These are phyloP conservation scores for Capsella rubella DNA, from an alignment of 441 rosid genomes.

Conservation along the genomic window DNA sequence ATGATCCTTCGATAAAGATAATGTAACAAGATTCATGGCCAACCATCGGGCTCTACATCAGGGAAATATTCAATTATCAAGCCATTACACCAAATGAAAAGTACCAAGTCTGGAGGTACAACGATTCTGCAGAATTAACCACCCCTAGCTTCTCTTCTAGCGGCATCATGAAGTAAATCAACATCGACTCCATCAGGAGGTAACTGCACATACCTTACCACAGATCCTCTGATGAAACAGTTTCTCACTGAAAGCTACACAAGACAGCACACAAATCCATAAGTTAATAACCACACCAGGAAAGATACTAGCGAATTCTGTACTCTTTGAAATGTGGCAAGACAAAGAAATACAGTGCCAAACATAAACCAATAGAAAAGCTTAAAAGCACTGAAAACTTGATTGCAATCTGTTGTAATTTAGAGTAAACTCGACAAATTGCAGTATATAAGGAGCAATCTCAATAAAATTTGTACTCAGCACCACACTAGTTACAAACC, in stretches of 20 bases:
- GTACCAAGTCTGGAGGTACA: constrained; percentile 38
- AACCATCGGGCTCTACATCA: constrained; percentile 9
- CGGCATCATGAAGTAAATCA: constrained; percentile 96
- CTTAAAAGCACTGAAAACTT: constrained; percentile 12
- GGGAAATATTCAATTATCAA: constrained; percentile 13
- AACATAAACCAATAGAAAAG: background rate
- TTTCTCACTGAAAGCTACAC: constrained; percentile 95
- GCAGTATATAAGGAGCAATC: constrained; percentile 11
- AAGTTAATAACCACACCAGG: background rate
- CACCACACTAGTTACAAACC: background rate
- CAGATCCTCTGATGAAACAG: constrained; percentile 98
- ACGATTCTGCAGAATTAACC: constrained; percentile 54
- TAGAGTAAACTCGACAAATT: constrained; percentile 1
- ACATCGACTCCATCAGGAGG: constrained; percentile 97
- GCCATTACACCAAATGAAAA: constrained; percentile 36
- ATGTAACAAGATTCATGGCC: constrained; percentile 31
- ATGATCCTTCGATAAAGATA: constrained; percentile 32
- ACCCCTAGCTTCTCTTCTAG: constrained; percentile 98
- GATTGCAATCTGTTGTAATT: background rate
- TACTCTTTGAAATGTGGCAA: background rate
- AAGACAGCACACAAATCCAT: background rate
- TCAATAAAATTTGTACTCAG: background rate
- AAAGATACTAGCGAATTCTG: background rate
- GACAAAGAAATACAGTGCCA: background rate
- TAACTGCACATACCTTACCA: constrained; percentile 93